Evolutionary conservation across 2,329 filamentous ascomycete genomes (phyloP), one percentile per base, ranked within the genome.

Genomic region (Didymella pinodella): DNA sequence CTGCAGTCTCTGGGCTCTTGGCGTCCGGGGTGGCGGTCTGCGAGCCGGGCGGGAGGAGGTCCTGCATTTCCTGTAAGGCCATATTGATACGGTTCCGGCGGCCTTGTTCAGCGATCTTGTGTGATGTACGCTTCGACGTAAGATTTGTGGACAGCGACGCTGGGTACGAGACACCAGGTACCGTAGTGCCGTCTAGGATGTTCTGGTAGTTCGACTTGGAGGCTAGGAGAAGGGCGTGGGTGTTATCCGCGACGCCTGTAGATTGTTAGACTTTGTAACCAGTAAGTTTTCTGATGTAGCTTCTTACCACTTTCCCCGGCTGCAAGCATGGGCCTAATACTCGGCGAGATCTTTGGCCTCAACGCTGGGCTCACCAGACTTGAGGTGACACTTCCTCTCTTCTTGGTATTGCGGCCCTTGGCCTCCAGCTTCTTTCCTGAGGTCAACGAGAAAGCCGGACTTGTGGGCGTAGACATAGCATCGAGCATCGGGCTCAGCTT

Each of bases 151-250:
- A 96, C 41, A 99, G 83, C 50, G 93, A 91, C 67, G 91, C 92
- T 0, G 94, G 93, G 68, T 97, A 98, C 1, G 90, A 90, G 12
- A 97, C 90, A 12, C 94, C 94, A 0, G 93, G 93, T 0, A 97
- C 87, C 55, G 90, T 89, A 49, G 93, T 98, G 48, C 95, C 95
- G 75, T 98, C 95, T 11, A 99, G 80, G 36, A 99, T 95, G 69
- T 97, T 96, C 72, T 98, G 94, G 71, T 99, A 99, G 72, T 99
- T 99, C 2, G 94, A 98, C 76, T 98, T 98, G 16, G 91, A 92
- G 34, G 93, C 91, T 28, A 99, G 84, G 44, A 98, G 85, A 28
- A 92, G 84, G n/a, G 88, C 86, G 57, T 87, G 87, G 3, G 84
- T 83, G 50, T 88, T 85, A 34, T 85, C 82, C 20, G 85, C 80